These are phyloP conservation scores for Scheffersomyces coipomensis DNA, from an alignment of 805 yeast genomes.

Conservation along the genomic window DNA sequence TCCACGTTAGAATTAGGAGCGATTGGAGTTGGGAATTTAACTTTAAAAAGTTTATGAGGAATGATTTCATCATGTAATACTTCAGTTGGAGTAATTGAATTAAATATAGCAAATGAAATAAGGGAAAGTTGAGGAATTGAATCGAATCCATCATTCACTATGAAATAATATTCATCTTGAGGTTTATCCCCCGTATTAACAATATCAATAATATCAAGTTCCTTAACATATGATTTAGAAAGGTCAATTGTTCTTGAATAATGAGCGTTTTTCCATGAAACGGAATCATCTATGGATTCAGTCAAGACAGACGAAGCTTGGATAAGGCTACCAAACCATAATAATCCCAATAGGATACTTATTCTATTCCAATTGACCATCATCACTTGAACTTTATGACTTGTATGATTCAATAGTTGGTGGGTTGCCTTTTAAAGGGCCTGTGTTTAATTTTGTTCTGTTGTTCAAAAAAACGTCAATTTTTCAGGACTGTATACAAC, in stretches of 20 bases:
- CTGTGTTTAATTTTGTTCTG: too few relatives aligned
- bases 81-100: slow-evolving; percentile 13
- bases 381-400: too few relatives aligned
- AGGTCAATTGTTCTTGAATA: slow-evolving; percentile 63
- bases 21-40: slow-evolving; percentile 63
- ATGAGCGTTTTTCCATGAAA: slow-evolving; percentile 55
- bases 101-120: slow-evolving; percentile 29
- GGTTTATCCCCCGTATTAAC: slow-evolving; percentile 60
- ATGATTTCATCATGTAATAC: slow-evolving; percentile 16
- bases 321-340: not conserved
- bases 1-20: slow-evolving; percentile 57
- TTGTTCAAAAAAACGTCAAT: too few relatives aligned
- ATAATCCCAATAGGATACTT: not conserved
- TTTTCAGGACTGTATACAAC: too few relatives aligned
- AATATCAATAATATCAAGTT: slow-evolving; percentile 52
- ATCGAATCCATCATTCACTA: slow-evolving; percentile 52
- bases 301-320: not conserved
- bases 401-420: too few relatives aligned
- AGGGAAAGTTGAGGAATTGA: slow-evolving; percentile 40
- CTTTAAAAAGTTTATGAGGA: slow-evolving; percentile 28
- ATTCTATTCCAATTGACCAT: not conserved
- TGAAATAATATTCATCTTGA: slow-evolving; percentile 52
- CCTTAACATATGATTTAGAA: slow-evolving; percentile 62
- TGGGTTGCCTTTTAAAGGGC: too few relatives aligned
- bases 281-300: not conserved